Conservation (phyloP, 352 stramenopile genomes). For the Globisporangium cylindrosporum region DNA sequence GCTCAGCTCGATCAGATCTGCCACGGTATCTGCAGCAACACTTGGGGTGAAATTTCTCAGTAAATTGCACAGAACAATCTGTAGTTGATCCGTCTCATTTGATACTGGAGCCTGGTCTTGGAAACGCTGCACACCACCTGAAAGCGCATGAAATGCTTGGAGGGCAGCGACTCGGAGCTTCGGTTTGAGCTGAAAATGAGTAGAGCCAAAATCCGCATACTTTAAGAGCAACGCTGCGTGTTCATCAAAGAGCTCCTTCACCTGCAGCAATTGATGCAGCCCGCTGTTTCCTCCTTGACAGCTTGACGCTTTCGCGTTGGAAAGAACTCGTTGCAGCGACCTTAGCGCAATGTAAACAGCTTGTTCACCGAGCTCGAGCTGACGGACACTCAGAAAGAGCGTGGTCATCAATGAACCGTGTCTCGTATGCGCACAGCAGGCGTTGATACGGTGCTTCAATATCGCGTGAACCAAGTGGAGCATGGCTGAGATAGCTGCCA, state of each 20-base stretch:
- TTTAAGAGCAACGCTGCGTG: neutral
- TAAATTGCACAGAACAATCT: neutral
- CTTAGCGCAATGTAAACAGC: neutral
- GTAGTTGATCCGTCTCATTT: neutral
- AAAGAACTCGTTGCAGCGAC: neutral
- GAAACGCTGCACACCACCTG: neutral
- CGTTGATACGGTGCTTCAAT: neutral
- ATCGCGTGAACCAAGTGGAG: neutral
- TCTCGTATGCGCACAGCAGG: neutral
- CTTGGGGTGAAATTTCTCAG: neutral
- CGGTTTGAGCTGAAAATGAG: neutral
- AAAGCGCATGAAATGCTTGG: neutral
- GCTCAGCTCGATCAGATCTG: neutral
- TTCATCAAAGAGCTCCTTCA: neutral
- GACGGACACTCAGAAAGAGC: neutral
- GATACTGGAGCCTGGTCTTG: neutral
- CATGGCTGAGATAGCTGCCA: neutral
- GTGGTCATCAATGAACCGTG: neutral
- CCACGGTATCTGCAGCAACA: neutral
- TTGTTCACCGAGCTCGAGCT: neutral
- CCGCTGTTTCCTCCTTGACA: neutral
- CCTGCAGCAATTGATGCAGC: neutral
- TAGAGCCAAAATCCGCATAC: neutral
- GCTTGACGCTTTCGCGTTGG: neutral
- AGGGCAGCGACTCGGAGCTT: neutral